Evolutionary conservation across 2,329 filamentous ascomycete species (phyloP), one percentile per base, ranked within the genome.

Genomic region (Mollisia scopiformis): DNA sequence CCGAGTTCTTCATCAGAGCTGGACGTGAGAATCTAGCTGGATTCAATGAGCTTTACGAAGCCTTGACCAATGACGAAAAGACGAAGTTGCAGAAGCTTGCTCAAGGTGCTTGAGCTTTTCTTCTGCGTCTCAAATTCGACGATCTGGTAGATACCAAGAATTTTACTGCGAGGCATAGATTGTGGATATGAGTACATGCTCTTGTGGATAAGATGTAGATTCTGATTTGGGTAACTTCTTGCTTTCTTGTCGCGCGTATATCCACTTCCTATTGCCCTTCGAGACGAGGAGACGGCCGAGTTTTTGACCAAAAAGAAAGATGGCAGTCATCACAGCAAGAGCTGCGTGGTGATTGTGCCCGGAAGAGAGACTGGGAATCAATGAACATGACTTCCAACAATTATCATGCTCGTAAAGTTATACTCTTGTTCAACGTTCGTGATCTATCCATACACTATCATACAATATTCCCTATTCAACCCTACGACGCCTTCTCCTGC

Each of bases 1-100:
- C 87, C 1, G 87, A 93, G 14, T 97, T 96, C 78, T 97, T 97
- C 78, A 74, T 88, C 2, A 65, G 68, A 14, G 71, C 71, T 14
- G 68, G 68, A 2, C 64, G 65, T 7, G 72, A 73, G 61, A 74
- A 77, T 59, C 57, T 75, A 23, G 73, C 71, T 5, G 72, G 72
- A 7, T 78, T 78, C 61, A 74, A 75, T 59, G 72, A 71, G 27
- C 58, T 77, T 13, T 77, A 75, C 61, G 63, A 56, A 19, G 65
- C 66, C n/a, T 66, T 78, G 60, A 74, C 66, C 11, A 69, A 69
- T n/a, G 75, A 77, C 43, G 76, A 78, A 73, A 79, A 81, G 71
- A 75, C 79, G 62, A 82, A 84, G 72, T 68, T 87, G 61, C 66
- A 71, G 46, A 70, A 74, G 58, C 55, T 73, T 49, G 74, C 78